These are phyloP conservation scores for Dactylis glomerata DNA, from an alignment of 176 grass and related monocot species.

Conservation along the genomic window DNA sequence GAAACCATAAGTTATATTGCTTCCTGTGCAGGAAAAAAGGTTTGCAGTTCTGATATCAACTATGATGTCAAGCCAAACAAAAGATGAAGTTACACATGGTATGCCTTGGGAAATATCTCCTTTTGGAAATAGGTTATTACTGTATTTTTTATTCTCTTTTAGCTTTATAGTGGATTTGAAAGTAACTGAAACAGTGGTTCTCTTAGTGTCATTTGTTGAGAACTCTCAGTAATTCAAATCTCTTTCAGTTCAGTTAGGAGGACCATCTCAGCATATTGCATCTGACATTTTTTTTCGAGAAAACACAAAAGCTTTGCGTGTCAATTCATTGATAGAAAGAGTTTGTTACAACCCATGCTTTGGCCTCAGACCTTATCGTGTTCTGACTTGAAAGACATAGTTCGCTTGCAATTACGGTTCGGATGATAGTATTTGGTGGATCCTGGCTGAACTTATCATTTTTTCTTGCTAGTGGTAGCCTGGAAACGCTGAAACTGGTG, in stretches of 20 bases:
- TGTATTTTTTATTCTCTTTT: conserved; percentile 12
- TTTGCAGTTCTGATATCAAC: conserved; percentile 85
- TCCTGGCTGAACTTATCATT: not conserved
- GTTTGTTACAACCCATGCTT: too few species aligned
- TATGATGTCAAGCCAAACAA: conserved; percentile 94
- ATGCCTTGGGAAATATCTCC: conserved; percentile 7
- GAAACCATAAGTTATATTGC: not conserved
- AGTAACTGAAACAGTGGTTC: conserved; percentile 8
- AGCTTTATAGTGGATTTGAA: not conserved
- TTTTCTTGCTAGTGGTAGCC: not conserved
- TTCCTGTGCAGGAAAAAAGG: conserved; percentile 69
- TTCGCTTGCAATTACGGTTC: not conserved
- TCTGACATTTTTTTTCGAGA: too few species aligned
- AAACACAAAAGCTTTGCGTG: too few species aligned
- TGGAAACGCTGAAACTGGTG: not conserved
- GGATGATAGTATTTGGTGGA: not conserved
- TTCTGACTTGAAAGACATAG: not conserved
- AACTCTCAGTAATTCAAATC: not conserved
- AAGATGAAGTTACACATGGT: conserved; percentile 97
- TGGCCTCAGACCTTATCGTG: too few species aligned
- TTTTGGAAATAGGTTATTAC: conserved; percentile 10
- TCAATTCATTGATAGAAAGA: too few species aligned
- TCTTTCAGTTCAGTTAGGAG: not conserved
- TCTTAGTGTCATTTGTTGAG: not conserved
- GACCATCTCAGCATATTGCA: not conserved